A percentile compares a stretch with the other conserved stretches of the same genome.
These are phyloP conservation scores for Cymbopogon flexuosus DNA, from an alignment of 202 grass and related monocot genomes.

Conservation along the genomic window DNA sequence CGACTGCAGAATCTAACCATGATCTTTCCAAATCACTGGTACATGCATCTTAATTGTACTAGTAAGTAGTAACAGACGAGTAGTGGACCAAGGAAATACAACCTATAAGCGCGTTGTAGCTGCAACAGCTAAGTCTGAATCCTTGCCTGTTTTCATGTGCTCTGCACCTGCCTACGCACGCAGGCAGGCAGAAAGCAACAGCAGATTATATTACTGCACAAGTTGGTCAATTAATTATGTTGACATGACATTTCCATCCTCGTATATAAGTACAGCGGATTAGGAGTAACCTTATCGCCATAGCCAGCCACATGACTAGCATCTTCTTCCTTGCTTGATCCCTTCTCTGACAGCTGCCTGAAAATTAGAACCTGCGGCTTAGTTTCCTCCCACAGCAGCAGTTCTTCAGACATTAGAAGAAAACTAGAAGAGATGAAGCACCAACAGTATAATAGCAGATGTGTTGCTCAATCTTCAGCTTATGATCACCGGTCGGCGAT, in stretches of 20 bases:
- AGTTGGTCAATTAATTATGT: neutral
- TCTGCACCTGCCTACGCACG: neutral
- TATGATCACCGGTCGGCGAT: neutral
- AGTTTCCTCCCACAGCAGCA: neutral
- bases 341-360: neutral
- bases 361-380: neutral
- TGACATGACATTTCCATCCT: neutral
- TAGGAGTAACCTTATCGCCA: neutral
- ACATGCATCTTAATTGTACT: neutral
- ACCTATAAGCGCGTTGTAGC: neutral
- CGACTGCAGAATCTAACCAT: neutral
- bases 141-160: neutral
- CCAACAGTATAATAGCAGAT: neutral
- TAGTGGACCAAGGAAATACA: neutral
- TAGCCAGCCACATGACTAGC: neutral
- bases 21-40: neutral
- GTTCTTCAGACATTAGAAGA: neutral
- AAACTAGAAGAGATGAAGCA: slow-evolving; percentile 13
- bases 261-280: neutral
- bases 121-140: neutral
- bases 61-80: neutral
- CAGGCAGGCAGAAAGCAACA: neutral
- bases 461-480: neutral
- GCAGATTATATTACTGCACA: neutral
- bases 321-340: neutral